Evolutionary conservation across 305 asterid species (phyloP).

Genomic region (Fraxinus xanthoxyloides): DNA sequence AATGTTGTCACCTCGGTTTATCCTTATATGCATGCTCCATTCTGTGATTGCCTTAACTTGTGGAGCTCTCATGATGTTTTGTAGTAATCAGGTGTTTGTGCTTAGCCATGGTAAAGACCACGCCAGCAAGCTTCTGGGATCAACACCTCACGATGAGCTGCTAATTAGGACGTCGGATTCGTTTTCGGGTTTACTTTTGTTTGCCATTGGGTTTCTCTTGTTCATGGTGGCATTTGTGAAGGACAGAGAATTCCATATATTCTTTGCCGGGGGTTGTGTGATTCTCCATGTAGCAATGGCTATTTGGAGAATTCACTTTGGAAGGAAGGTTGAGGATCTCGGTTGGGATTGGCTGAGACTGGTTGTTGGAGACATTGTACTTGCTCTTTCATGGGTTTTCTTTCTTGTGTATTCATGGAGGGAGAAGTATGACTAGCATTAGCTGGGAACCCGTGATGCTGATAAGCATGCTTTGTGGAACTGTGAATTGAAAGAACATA

Average conservation of each 20-base stretch:
- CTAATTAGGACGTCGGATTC: neutral
- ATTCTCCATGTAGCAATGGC: neutral
- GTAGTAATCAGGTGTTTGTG: neutral
- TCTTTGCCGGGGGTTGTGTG: neutral
- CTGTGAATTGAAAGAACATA: neutral
- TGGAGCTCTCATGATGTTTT: neutral
- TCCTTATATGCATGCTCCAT: neutral
- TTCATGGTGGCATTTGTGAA: neutral
- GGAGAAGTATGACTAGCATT: neutral
- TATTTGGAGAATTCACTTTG: neutral
- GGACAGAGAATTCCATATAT: neutral
- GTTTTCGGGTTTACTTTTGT: neutral
- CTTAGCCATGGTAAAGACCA: neutral
- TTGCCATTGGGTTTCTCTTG: neutral
- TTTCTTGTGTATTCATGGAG: neutral
- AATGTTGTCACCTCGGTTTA: neutral
- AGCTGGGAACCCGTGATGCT: neutral
- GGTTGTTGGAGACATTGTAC: neutral
- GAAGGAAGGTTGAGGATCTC: neutral
- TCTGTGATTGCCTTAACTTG: neutral
- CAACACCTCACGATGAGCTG: neutral
- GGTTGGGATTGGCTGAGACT: neutral
- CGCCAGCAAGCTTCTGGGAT: neutral
- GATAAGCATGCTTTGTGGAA: neutral
- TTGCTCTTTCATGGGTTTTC: neutral